A percentile compares a stretch with the other conserved stretches of the same genome.
Evolutionary conservation across 352 stramenopile species (phyloP).

Genomic region (Pythium rishiriense): DNA sequence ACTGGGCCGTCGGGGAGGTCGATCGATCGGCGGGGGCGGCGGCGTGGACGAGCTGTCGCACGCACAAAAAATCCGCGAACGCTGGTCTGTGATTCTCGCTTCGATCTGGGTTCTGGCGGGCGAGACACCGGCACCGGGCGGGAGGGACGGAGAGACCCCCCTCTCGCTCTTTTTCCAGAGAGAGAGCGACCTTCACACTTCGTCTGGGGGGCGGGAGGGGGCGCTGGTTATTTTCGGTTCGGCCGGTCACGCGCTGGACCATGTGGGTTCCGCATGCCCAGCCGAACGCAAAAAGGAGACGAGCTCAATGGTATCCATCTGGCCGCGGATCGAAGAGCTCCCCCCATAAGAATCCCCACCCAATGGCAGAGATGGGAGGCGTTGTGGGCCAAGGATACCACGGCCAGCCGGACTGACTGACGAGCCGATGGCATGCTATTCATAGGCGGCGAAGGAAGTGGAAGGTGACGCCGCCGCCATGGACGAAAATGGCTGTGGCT

Average conservation of each 20-base stretch:
- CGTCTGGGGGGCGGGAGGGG: not conserved
- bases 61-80: too few relatives aligned
- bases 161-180: not conserved
- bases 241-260: not conserved
- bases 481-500: not conserved
- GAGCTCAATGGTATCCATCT: slow-evolving; percentile 14
- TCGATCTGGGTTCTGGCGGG: not conserved
- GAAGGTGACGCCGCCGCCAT: not conserved
- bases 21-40: not conserved
- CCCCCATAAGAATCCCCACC: not conserved
- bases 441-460: not conserved
- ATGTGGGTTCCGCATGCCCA: slow-evolving; percentile 14
- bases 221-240: slow-evolving; percentile 10
- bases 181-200: not conserved
- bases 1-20: too few relatives aligned
- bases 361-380: not conserved
- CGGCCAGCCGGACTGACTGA: not conserved
- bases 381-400: slow-evolving; percentile 14
- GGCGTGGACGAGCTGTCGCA: too few relatives aligned
- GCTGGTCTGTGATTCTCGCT: not conserved
- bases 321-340: not conserved
- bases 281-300: not conserved
- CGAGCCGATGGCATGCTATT: not conserved
- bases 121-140: not conserved
- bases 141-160: too few relatives aligned